Evolutionary conservation across 495 filamentous ascomycete species (phyloP).

Genomic region (Penicillium verhagenii): DNA sequence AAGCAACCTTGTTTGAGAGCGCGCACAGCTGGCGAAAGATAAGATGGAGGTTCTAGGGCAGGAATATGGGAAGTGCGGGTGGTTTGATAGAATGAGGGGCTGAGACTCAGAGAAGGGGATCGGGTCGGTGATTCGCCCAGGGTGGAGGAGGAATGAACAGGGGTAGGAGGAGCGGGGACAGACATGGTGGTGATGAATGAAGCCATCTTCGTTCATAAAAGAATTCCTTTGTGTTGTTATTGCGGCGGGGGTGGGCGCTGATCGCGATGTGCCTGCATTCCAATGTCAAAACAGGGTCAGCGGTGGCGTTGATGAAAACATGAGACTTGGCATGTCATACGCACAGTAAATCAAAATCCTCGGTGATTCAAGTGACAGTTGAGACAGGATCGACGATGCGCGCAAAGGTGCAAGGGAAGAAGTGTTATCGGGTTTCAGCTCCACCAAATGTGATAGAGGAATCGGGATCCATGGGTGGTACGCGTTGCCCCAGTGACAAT

Average conservation of each 20-base stretch:
- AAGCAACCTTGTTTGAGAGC: constrained; percentile 36
- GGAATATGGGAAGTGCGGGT: constrained; percentile 34
- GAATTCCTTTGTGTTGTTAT: constrained; percentile 9
- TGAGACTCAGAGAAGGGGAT: constrained; percentile 17
- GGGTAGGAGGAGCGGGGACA: constrained; percentile 44
- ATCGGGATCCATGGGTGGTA: constrained; percentile 2
- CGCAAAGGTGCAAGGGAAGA: constrained; percentile 10
- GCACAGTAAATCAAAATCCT: neutral
- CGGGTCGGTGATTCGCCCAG: constrained; percentile 20
- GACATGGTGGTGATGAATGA: constrained; percentile 73
- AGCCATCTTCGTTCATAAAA: constrained; percentile 46
- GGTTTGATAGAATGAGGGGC: constrained; percentile 31
- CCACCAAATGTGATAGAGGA: constrained; percentile 10
- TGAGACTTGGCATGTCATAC: constrained; percentile 9
- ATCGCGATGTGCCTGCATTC: constrained; percentile 32
- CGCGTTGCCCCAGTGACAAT: constrained; percentile 26
- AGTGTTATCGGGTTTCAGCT: constrained; percentile 20
- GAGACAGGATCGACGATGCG: constrained; percentile 15
- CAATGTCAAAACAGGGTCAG: constrained; percentile 11
- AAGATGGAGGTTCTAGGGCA: constrained; percentile 38
- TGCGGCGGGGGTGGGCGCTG: constrained; percentile 21
- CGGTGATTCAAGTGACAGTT: neutral
- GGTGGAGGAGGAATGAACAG: constrained; percentile 34
- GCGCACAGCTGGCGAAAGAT: constrained; percentile 42
- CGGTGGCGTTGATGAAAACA: neutral